Base-by-base conservation (phyloP, 305 asterid species). In the Coffea humblotiana region DNA sequence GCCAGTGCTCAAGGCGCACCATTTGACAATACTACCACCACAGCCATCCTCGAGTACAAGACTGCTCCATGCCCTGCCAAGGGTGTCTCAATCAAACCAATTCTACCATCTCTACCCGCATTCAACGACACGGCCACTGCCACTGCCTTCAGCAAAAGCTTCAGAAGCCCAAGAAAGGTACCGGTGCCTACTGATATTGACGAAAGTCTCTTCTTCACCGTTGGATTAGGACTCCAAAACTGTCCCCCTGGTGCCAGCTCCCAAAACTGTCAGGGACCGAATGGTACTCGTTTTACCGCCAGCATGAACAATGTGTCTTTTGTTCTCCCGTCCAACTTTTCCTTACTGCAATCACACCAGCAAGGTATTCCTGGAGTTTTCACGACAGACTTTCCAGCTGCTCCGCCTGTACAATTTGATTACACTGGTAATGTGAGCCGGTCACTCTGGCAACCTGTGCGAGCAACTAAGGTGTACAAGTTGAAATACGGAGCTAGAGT, bases 1-100 rank as follows among this genome's bases (percentile, higher is more conserved):
- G 93, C 93, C n/a, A 92, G 96, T 21, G 98, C 93, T 63, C 98
- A 91, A 85, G 92, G 92, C 0, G 94, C 91, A 5, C 92, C 96
- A 0, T 91, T 94, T 76, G 98, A 94, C 79, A 92, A 92, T 76
- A 92, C 98, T 60, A 94, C 98, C 82, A 87, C 97, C 80, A 94
- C 98, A 27, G 97, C 98, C 73, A 87, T 94, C 76, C 93, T 94
- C 3, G 87, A 94, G 65, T 94, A 94, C 90, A 84, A 84, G 75
- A 72, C 92, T 18, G 78, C 90, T 37, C 83, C 90, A 2, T 91
- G 97, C 88, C 80, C 88, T 37, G 83, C 88, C n/a, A 90, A 89
- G 54, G 80, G 90, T 21, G 78, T 43, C 83, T 72, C 88, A 6
- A 16, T 35, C 2, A 89, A 86, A 25, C 94, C 98, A 0, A 69